Evolutionary conservation across 495 filamentous ascomycete genomes (phyloP), one percentile per base, ranked within the genome.

Genomic region (Rusavskia elegans): DNA sequence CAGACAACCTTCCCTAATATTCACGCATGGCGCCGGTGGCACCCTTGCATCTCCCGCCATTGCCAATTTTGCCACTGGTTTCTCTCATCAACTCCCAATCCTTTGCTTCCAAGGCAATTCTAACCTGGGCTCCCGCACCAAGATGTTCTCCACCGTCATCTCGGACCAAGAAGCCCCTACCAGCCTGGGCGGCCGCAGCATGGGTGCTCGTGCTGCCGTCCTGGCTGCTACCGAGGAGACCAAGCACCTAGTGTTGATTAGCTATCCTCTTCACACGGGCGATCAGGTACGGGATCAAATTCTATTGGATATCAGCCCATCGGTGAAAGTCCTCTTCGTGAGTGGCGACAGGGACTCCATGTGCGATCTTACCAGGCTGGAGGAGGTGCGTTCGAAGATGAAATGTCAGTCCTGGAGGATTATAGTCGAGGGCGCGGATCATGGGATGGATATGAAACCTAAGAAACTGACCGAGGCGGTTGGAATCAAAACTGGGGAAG

Each of bases 21-120:
- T 66, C 51, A 68, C 68, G n/a, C 67, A 71, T 48, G 68, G 68
- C 44, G 67, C 68, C 19, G 65, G 65, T 4, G 68, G 68, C 11
- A 62, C 53, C 3, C 55, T 69, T 27, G 44, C 57, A 35, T 50
- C 58, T 23, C 58, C 63, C 19, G 68, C 67, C 11, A 53, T 63
- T 1, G 52, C 53, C 6, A 57, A 65, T 30, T 68, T 69, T 50
- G 53, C 53, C 41, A 48, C 53, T 13, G 68, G 68, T 17, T 69
- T 65, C 51, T 39, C 61, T 11, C 37, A 20, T 5, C 29, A 39
- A n/a, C 17, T 32, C 10, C 21, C 45, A n/a, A 52, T 69, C 2
- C 38, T 64, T 19, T 55, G 54, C 14, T 71, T 71, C 49, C 53
- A 69, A 56, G 67, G 68, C 16, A 61, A 36, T 36, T 66, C 66